Percentiles rank a stretch among this genome's conserved stretches.
These are phyloP conservation scores for Coemansia sp. DNA, from an alignment of 192 early-diverging fungal genomes.

Conservation along the genomic window DNA sequence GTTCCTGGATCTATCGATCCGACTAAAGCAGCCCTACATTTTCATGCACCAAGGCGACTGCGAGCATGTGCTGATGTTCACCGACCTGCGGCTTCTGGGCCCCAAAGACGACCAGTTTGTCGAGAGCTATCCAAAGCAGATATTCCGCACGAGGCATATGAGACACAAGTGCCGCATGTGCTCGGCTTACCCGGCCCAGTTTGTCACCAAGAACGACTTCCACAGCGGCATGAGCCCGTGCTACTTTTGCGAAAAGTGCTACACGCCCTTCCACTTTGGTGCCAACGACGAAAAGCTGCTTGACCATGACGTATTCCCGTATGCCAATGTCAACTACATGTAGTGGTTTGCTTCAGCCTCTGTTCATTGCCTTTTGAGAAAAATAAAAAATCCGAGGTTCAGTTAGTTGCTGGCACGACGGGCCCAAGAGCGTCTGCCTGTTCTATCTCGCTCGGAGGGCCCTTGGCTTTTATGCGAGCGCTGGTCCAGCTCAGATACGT, in stretches of 20 bases:
- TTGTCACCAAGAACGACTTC: slow-evolving; percentile 68
- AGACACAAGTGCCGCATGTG: slow-evolving; percentile 66
- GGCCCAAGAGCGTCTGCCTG: background rate
- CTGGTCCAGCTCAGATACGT: slow-evolving; percentile 66
- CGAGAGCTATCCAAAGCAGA: slow-evolving; percentile 55
- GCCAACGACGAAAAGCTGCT: slow-evolving; percentile 54
- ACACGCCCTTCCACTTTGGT: slow-evolving; percentile 68
- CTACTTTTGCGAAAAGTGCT: slow-evolving; percentile 73
- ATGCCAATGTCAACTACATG: slow-evolving; percentile 50
- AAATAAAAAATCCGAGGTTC: background rate
- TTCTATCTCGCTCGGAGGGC: background rate
- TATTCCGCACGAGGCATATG: slow-evolving; percentile 55
- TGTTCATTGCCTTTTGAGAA: background rate
- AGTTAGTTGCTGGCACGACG: background rate
- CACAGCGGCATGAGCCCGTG: slow-evolving; percentile 65
- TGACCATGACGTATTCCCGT: slow-evolving; percentile 56
- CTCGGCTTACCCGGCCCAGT: slow-evolving; percentile 58
- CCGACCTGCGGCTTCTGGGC: slow-evolving; percentile 55
- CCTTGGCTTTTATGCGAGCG: slow-evolving; percentile 16
- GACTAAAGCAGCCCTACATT: slow-evolving; percentile 64
- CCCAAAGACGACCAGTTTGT: slow-evolving; percentile 57
- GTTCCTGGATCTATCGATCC: slow-evolving; percentile 65
- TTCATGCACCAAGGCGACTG: slow-evolving; percentile 79
- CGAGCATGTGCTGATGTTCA: slow-evolving; percentile 71
- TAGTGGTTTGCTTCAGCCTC: background rate